Base-by-base conservation (phyloP, 495 filamentous ascomycete genomes). In the Podospora conica region DNA sequence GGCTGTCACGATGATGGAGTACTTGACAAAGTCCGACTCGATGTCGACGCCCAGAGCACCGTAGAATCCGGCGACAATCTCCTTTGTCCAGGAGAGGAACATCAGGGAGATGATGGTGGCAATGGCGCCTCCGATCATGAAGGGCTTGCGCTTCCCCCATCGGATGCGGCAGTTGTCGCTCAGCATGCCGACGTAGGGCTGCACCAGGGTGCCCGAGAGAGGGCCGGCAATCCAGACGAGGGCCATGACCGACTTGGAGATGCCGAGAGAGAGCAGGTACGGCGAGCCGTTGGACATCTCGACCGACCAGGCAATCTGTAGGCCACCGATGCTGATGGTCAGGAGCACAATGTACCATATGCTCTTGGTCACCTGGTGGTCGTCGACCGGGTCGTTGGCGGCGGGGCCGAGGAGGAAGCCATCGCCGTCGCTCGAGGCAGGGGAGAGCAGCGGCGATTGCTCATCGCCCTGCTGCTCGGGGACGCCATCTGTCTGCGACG, bases 231-330 rank as follows among this genome's bases (percentile, higher is more conserved):
- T 93, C 93, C 93, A 97, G 24, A 96, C 93, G 64, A 96, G 82
- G 18, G 93, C 93, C 77, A 96, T 88, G n/a, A 96, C 78, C 33
- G 93, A 89, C 76, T 97, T 97, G 83, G 89, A 95, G 78, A 97
- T 82, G 8, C 93, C 93, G 20, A 97, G 85, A 8, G 91, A 93
- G 28, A 86, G 72, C 24, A 86, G 74, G 65, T 84, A 86, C 28
- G 84, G 84, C 53, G 92, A 94, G 68, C 91, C 91, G 79, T 93
- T 90, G 59, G 91, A 94, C 61, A 93, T 78, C 74, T 96, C 92
- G 53, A 95, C 91, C 9, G 91, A 90, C 93, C 93, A 97, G n/a
- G 91, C 92, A 72, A 97, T 87, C 76, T 96, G 93, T 66, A 97
- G 81, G 25, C 91, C 93, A 54, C 91, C 90, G 66, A 95, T 89